A percentile compares a stretch with the other conserved stretches of the same genome.
Evolutionary conservation across 2,329 filamentous ascomycete species (phyloP).

Genomic region (Neofusicoccum cordaticola): DNA sequence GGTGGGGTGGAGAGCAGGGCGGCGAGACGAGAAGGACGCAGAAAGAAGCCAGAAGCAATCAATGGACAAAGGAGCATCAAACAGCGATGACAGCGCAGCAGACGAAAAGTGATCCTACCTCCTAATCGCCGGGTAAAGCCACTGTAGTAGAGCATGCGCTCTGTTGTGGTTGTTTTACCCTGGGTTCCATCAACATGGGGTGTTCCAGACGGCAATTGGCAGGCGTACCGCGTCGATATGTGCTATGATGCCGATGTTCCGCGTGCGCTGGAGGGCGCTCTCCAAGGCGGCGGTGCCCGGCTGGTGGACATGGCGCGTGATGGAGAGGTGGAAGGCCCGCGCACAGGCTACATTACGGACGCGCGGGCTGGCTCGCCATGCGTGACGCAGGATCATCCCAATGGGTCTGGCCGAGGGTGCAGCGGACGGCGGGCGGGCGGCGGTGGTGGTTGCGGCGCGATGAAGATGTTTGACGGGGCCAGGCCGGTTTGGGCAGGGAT

Average conservation of each 20-base stretch:
- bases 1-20: background rate
- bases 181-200: constrained; percentile 24
- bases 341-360: constrained; percentile 6
- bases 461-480: constrained; percentile 3
- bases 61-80: background rate
- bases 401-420: background rate
- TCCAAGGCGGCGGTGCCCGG: constrained; percentile 19
- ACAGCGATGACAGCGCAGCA: background rate
- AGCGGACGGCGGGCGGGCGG: background rate
- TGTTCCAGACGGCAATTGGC: background rate
- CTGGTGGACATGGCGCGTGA: background rate
- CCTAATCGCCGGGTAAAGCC: constrained; percentile 85
- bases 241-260: constrained; percentile 97
- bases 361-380: constrained; percentile 9
- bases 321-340: background rate
- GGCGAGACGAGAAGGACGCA: background rate
- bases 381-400: background rate
- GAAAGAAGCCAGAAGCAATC: background rate
- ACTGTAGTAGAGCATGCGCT: constrained; percentile 98
- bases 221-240: constrained; percentile 84
- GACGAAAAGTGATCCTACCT: constrained; percentile 39
- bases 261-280: constrained; percentile 58
- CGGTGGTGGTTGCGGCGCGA: background rate
- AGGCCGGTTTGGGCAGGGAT: constrained; percentile 12
- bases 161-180: constrained; percentile 97